Evolutionary conservation across 108 stramenopile genomes (phyloP).

Genomic region (Cyclotella baltica): DNA sequence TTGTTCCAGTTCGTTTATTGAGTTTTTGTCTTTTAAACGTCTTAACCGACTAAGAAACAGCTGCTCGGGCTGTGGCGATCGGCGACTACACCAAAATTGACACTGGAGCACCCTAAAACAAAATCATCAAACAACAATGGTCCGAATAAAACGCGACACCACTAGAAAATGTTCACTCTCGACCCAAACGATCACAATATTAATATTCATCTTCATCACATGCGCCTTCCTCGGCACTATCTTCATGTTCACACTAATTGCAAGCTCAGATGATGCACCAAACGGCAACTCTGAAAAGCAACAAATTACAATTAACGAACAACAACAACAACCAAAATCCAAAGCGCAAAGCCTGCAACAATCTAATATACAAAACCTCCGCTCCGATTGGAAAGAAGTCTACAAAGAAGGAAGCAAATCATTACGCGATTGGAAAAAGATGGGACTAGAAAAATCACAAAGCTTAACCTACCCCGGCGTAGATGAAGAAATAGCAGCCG

Average conservation of each 20-base stretch:
- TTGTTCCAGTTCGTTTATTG: no score
- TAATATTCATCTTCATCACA: background rate
- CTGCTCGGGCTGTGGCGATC: no score
- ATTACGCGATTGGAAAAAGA: slow-evolving; percentile 25
- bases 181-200: background rate
- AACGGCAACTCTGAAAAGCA: background rate
- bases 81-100: background rate
- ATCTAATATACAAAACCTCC: background rate
- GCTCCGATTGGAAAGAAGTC: slow-evolving; percentile 8
- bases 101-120: background rate
- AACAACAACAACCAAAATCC: background rate
- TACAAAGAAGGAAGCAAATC: slow-evolving; percentile 10
- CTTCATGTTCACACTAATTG: background rate
- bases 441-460: background rate
- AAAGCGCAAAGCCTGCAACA: no score
- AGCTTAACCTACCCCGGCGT: slow-evolving; percentile 19
- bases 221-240: background rate
- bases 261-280: background rate
- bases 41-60: no score
- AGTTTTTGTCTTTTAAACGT: no score
- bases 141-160: background rate
- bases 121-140: background rate
- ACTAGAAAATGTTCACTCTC: background rate
- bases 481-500: slow-evolving; percentile 54
- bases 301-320: no score